Evolutionary conservation across 371 early-diverging fungal genomes (phyloP), one percentile per base, ranked within the genome.

Genomic region (Saksenaea vasiformis): DNA sequence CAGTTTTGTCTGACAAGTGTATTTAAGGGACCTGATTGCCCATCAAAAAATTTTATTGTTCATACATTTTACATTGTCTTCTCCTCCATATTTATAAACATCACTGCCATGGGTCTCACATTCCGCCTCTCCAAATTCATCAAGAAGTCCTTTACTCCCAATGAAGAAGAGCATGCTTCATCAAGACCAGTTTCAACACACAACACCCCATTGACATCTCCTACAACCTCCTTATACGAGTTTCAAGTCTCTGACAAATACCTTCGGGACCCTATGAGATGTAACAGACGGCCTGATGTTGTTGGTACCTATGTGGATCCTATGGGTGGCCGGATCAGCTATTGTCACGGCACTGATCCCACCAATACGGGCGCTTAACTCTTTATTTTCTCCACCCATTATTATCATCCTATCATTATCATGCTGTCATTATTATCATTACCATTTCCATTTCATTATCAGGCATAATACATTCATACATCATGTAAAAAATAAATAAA

Each of bases 351-450:
- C 15, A 13, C 26, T 17, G 69, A 69, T 43, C 64, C 65, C 14
- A 69, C 65, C 35, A 56, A 35, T 43, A 69, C 69, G 11, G 69
- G 69, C 27, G 69, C 69, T 24, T 69, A 69, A 60, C 55, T 37
- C 0, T 54, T 19, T 22, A 28, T 54, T 17, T 14, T 27, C 17
- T 7, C 43, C 27, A 22, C 47, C 51, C 51, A 53, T 53, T 13
- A 39, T 2, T 39, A 5, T 39, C n/a, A 39, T 39, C 2, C 7
- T 5, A 10, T 39, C 39, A 39, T 39, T 11, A 39, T 39, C 39
- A 39, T 10, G 14, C 14, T 41, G 14, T 41, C 1, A 41, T 41
- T 14, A 41, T 14, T 5, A 9, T 14, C 1, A 5, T 41, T 5
- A 41, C 13, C 14, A 41, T 41, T 41, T n/a, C 15, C 38, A 14